Percentiles rank a stretch among this genome's conserved stretches.
These are phyloP conservation scores for Clavariopsis aquatica DNA, from an alignment of 495 filamentous ascomycete species.

Conservation along the genomic window DNA sequence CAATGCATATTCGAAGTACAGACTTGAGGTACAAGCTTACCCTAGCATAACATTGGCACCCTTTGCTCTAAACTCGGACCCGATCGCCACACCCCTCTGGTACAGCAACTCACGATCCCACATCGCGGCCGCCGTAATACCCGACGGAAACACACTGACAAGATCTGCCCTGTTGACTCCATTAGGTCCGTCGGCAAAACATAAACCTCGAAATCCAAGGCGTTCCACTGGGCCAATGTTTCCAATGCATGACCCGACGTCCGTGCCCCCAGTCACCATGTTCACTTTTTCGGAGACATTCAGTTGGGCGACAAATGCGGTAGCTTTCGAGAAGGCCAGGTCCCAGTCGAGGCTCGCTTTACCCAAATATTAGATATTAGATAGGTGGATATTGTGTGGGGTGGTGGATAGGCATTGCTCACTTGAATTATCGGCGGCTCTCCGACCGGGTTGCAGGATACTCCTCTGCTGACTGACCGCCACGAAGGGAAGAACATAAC, in stretches of 20 bases:
- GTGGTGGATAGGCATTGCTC: not conserved
- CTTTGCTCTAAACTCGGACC: conserved; percentile 75
- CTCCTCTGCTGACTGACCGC: not conserved
- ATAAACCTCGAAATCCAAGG: conserved; percentile 26
- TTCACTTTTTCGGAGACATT: conserved; percentile 38
- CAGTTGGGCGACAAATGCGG: conserved; percentile 30
- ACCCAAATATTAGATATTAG: not conserved
- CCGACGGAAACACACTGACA: conserved; percentile 77
- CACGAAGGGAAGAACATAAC: not conserved
- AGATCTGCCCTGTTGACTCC: conserved; percentile 56
- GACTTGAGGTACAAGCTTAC: conserved; percentile 47
- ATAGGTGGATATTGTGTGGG: not conserved
- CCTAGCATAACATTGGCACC: conserved; percentile 73
- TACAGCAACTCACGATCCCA: conserved; percentile 75
- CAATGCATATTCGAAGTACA: not conserved
- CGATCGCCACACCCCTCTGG: conserved; percentile 75
- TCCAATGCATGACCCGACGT: conserved; percentile 29
- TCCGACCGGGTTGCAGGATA: not conserved
- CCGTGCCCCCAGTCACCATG: conserved; percentile 32
- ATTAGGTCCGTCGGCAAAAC: conserved; percentile 35
- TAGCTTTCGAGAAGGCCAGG: conserved; percentile 36
- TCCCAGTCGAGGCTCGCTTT: conserved; percentile 26
- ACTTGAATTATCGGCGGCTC: not conserved
- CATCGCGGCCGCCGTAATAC: conserved; percentile 78
- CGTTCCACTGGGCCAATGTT: conserved; percentile 21